Percentiles rank a stretch among this genome's conserved stretches.
Evolutionary conservation across 768 basidiomycete species (phyloP).

Genomic region (Russula abietina): DNA sequence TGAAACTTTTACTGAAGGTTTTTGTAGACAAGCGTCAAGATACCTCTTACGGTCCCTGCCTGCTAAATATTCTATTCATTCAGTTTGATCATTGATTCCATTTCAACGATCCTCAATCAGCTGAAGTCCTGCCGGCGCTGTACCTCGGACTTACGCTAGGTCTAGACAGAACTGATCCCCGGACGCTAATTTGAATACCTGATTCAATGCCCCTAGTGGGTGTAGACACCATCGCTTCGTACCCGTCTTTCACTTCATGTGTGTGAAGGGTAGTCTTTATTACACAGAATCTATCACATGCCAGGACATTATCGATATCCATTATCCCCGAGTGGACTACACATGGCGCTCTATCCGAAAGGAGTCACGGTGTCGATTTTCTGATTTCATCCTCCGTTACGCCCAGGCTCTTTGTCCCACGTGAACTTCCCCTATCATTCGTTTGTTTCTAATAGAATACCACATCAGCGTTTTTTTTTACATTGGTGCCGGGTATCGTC

Average conservation of each 20-base stretch:
- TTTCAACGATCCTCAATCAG: not conserved
- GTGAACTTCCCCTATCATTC: not conserved
- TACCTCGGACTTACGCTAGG: not conserved
- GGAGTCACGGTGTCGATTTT: not conserved
- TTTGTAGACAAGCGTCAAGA: slow-evolving; percentile 65
- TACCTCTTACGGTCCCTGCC: slow-evolving; percentile 79
- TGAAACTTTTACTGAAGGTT: slow-evolving; percentile 14
- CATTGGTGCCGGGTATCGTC: not conserved
- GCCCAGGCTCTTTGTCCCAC: not conserved
- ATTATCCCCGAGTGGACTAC: not conserved
- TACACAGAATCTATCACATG: not conserved
- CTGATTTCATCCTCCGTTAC: slow-evolving; percentile 2
- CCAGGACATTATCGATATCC: not conserved
- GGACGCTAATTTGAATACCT: not conserved
- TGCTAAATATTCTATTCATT: slow-evolving; percentile 39
- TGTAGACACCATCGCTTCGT: not conserved
- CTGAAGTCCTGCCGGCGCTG: not conserved
- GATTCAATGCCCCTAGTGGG: no score
- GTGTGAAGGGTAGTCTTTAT: not conserved
- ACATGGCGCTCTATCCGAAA: not conserved
- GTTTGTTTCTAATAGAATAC: not conserved
- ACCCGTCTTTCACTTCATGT: not conserved
- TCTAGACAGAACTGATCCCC: not conserved
- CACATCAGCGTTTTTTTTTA: not conserved
- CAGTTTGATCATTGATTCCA: not conserved